A percentile compares a stretch with the other conserved stretches of the same genome.
Conservation (phyloP, 768 basidiomycete genomes). For the Mrakia hoshinonis region DNA sequence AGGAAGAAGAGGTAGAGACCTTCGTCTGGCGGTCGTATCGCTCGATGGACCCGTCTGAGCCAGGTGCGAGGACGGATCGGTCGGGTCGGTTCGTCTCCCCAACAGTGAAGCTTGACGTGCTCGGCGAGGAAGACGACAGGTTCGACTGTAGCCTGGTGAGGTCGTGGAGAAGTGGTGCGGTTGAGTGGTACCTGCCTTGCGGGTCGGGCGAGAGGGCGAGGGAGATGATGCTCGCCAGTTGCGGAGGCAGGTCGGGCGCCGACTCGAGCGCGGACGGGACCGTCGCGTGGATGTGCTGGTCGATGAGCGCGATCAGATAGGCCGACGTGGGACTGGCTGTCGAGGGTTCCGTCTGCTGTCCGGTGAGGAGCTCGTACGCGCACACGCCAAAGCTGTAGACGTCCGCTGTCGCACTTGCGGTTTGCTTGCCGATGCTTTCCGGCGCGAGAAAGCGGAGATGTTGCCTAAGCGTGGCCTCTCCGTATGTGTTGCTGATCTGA, state of each 20-base stretch:
- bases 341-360: slow-evolving; percentile 31
- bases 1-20: no score
- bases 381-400: slow-evolving; percentile 36
- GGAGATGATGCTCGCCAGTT: slow-evolving; percentile 34
- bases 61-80: neutral
- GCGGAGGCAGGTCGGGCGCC: neutral
- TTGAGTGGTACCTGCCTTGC: slow-evolving; percentile 33
- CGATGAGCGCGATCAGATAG: slow-evolving; percentile 21
- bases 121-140: neutral
- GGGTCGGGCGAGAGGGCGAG: slow-evolving; percentile 32
- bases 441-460: slow-evolving; percentile 18
- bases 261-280: neutral
- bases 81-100: neutral
- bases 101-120: neutral
- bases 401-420: slow-evolving; percentile 26
- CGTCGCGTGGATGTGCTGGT: slow-evolving; percentile 31
- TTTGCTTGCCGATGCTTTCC: slow-evolving; percentile 1
- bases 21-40: no score
- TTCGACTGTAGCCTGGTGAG: slow-evolving; percentile 30
- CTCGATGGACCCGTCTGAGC: no score
- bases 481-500: neutral
- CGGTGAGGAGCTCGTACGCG: slow-evolving; percentile 36
- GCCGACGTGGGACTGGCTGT: slow-evolving; percentile 30
- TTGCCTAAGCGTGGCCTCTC: neutral
- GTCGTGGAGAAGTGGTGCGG: slow-evolving; percentile 35